phyloP scores from a whole-genome alignment of 2,329 filamentous ascomycete genomes.

The Curvularia eragrostidis region DNA sequence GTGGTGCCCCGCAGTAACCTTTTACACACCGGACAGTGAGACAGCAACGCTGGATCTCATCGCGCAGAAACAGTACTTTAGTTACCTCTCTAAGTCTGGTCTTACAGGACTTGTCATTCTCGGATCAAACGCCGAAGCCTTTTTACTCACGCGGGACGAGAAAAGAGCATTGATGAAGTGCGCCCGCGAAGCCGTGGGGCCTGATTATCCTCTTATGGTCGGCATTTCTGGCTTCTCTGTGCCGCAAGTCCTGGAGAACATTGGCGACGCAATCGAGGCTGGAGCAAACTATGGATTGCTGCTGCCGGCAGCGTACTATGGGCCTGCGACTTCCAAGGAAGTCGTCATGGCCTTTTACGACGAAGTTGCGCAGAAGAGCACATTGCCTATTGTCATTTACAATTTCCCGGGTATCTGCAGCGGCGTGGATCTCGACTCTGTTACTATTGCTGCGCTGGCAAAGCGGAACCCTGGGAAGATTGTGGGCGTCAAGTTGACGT shows the following conservation, averaged over 20 bases:
- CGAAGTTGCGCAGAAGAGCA: conserved; percentile 63
- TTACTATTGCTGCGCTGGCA: conserved; percentile 65
- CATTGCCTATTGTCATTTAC: conserved; percentile 72
- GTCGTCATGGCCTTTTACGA: conserved; percentile 54
- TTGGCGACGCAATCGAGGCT: conserved; percentile 51
- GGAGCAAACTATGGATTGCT: conserved; percentile 55
- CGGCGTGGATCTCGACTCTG: conserved; percentile 72
- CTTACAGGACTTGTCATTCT: conserved; percentile 56
- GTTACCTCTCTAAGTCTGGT: conserved; percentile 52
- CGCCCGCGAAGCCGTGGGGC: conserved; percentile 53
- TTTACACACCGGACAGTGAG: conserved; percentile 50
- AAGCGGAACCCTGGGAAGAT: conserved; percentile 65
- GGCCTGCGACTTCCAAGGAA: conserved; percentile 51
- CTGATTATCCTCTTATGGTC: conserved; percentile 54
- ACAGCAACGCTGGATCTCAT: conserved; percentile 52
- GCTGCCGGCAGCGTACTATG: conserved; percentile 56
- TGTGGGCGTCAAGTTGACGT: conserved; percentile 74
- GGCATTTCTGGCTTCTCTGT: conserved; percentile 55
- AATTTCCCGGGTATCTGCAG: conserved; percentile 74
- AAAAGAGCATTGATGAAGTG: conserved; percentile 49
- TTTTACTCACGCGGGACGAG: conserved; percentile 55
- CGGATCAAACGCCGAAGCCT: conserved; percentile 57
- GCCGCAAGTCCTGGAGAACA: conserved; percentile 53
- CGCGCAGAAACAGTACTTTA: conserved; percentile 54
- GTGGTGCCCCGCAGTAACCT: conserved; percentile 54